phyloP scores from a whole-genome alignment of 2,329 filamentous ascomycete genomes.

The Immersiporthe knoxdaviesiana region DNA sequence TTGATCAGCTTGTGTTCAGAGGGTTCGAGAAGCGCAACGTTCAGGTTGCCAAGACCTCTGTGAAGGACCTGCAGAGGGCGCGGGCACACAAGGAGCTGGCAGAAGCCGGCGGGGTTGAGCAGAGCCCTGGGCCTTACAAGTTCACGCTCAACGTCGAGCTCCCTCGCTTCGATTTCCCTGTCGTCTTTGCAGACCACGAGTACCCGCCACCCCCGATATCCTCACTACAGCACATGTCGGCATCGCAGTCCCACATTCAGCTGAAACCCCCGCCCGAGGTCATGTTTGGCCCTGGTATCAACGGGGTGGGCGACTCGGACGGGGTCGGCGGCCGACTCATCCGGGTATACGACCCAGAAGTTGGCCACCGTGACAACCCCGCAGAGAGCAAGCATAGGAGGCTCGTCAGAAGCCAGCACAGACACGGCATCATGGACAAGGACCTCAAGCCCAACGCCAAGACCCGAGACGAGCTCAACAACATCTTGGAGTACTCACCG shows the following conservation, averaged over 20 bases:
- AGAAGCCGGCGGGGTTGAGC: slow-evolving; percentile 49
- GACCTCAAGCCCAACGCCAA: slow-evolving; percentile 96
- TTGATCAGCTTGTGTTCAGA: slow-evolving; percentile 92
- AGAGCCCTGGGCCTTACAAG: slow-evolving; percentile 52
- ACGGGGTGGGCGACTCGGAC: slow-evolving; percentile 61
- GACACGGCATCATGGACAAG: slow-evolving; percentile 91
- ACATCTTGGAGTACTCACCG: slow-evolving; percentile 88
- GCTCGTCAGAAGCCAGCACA: slow-evolving; percentile 84
- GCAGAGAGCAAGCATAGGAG: slow-evolving; percentile 93
- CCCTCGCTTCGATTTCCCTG: slow-evolving; percentile 90
- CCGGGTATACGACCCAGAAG: slow-evolving; percentile 90
- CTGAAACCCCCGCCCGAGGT: slow-evolving; percentile 85
- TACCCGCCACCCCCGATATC: slow-evolving; percentile 86
- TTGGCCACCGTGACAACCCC: slow-evolving; percentile 86
- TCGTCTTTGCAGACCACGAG: slow-evolving; percentile 93
- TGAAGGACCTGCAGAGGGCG: slow-evolving; percentile 60
- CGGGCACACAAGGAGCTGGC: slow-evolving; percentile 42
- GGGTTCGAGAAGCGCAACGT: slow-evolving; percentile 79
- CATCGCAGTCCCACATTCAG: slow-evolving; percentile 69
- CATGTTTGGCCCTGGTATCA: slow-evolving; percentile 87
- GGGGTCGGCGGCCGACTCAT: slow-evolving; percentile 67
- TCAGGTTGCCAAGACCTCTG: slow-evolving; percentile 65
- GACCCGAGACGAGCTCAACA: slow-evolving; percentile 89
- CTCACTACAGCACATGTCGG: slow-evolving; percentile 65
- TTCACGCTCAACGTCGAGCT: slow-evolving; percentile 91